Evolutionary conservation across 2,329 filamentous ascomycete species (phyloP), one percentile per base, ranked within the genome.

Genomic region (Rhytidhysteron rufulum): DNA sequence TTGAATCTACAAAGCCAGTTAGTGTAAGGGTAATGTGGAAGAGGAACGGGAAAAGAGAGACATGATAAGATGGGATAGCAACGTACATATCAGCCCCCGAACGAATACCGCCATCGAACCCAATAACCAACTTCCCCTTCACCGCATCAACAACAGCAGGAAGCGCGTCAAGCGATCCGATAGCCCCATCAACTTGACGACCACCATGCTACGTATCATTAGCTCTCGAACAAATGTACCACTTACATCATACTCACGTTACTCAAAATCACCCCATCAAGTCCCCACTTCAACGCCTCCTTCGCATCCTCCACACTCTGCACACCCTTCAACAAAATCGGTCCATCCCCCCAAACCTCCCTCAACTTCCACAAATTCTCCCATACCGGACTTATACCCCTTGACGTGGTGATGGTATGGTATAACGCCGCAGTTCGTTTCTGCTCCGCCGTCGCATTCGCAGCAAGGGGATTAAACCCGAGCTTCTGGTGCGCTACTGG

Each of bases 21-120:
- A 29, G 25, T 29, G 9, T 9, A 29, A 29, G 9, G 25, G n/a
- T 29, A n/a, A 29, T 24, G 18, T 36, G 17, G 17, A 19, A 34
- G 13, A 37, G 20, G 10, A 30, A 8, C 22, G 17, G 8, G 16
- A 31, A 35, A 35, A 16, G 11, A 39, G 25, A n/a, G 25, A 29
- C 9, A 29, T n/a, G 25, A n/a, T 29, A 29, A 29, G 25, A n/a
- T 78, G n/a, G n/a, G n/a, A n/a, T n/a, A n/a, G n/a, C n/a, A n/a
- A n/a, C n/a, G n/a, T n/a, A n/a, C n/a, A n/a, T 66, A 54, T 81
- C 78, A 1, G 70, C 72, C 0, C 75, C 78, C 6, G 71, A 69
- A 22, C 77, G 55, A 21, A 81, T 73, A 0, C 78, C 77, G 8
- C 71, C 74, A 53, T 86, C 83, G 11, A 85, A 75, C 34, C 83